phyloP scores from a whole-genome alignment of 768 basidiomycete genomes.

The Rhizopogon vulgaris region DNA sequence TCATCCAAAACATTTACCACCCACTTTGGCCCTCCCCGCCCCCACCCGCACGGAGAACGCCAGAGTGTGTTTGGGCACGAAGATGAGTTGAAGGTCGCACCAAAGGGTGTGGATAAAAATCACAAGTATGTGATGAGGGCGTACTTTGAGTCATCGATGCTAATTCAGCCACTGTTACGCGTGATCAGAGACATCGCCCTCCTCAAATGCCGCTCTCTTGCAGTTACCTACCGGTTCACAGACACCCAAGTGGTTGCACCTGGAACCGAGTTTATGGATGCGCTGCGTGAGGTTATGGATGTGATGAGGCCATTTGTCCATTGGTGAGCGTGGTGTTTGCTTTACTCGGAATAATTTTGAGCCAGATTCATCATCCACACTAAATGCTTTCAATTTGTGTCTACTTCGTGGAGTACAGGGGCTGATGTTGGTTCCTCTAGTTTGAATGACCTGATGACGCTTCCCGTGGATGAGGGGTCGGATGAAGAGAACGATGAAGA shows the following conservation, averaged over 20 bases:
- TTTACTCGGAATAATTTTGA: not conserved
- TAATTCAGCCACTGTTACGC: not conserved
- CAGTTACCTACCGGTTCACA: constrained; percentile 44
- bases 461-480: constrained; percentile 31
- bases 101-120: constrained; percentile 81
- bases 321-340: constrained; percentile 39
- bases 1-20: constrained; percentile 64
- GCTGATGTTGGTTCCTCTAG: constrained; percentile 26
- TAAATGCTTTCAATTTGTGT: no score
- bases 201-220: constrained; percentile 64
- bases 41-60: constrained; percentile 53
- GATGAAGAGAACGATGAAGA: constrained; percentile 3
- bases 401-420: not conserved
- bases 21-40: constrained; percentile 67
- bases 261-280: constrained; percentile 50
- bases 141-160: not conserved
- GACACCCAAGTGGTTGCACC: constrained; percentile 67
- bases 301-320: constrained; percentile 75
- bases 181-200: constrained; percentile 79
- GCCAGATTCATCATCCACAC: not conserved
- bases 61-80: constrained; percentile 83
- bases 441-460: constrained; percentile 67
- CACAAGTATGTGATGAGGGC: constrained; percentile 48
- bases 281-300: constrained; percentile 45
- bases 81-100: constrained; percentile 85